Base-by-base conservation (phyloP, 345 rosid species). In the Chamaenerion angustifolium region DNA sequence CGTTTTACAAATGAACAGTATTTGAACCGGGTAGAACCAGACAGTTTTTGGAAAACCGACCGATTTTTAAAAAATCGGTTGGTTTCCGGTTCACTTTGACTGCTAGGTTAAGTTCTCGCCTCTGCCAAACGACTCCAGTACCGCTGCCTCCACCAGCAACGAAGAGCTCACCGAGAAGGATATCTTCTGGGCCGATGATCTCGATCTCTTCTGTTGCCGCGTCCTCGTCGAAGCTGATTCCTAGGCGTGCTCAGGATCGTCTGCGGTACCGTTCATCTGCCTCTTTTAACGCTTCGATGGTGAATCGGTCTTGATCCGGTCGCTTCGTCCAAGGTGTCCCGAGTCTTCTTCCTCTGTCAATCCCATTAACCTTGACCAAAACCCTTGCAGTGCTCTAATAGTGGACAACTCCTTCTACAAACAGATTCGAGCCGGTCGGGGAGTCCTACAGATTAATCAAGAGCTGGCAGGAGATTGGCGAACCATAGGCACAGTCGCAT, bases 391-490 rank as follows among this genome's bases (percentile, higher is more conserved):
- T 43, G 43, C 83, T 8, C 62, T 58, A 16, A 41, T 3, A 11
- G 49, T 84, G 0, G 88, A 81, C 55, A 74, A 53, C 40, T 81
- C 83, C 37, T 76, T 43, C 63, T 73, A 69, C 82, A 58, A 73
- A 45, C 73, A 84, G 41, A 56, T 76, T 12, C 17, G 17, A 0
- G 1, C 6, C 1, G 6, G 4, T 2, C 59, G 72, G 49, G 86
- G 85, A 16, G 16, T 84, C n/a, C 76, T 84, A 41, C 71, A 62
- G 6, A 54, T 78, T 4, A 89, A 84, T 62, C 77, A 81, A 31
- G 57, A 56, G 31, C 61, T 76, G n/a, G 80, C 80, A 0, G 25
- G 25, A 21, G 25, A 21, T 21, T 21, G 2, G 0, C 11, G 45
- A 67, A 85, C 81, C 40, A 58, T 25, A 8, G 18, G 52, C 57